Conservation (phyloP, 345 rosid species). For the Barbarea vulgaris region DNA sequence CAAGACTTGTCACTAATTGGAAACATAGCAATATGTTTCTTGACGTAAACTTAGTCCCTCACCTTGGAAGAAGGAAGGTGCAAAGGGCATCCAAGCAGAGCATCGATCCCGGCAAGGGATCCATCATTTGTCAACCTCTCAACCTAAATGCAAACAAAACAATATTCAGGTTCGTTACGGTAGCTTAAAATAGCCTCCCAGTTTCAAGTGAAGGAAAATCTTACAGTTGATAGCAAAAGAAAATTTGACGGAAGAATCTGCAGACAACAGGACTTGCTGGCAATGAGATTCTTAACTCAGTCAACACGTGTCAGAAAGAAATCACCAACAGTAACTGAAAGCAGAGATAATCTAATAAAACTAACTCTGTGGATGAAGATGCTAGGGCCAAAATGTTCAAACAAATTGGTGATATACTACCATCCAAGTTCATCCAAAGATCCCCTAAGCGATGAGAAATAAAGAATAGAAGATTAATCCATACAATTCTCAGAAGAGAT, state of each 20-base stretch:
- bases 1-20: constrained; percentile 5
- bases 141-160: constrained; percentile 47
- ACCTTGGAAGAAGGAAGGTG: constrained; percentile 83
- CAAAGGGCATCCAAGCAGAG: constrained; percentile 87
- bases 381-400: constrained; percentile 71
- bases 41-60: constrained; percentile 11
- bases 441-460: constrained; percentile 56
- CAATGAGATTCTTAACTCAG: constrained; percentile 36
- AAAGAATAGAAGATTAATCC: constrained; percentile 24
- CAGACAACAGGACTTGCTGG: constrained; percentile 60
- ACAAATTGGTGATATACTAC: constrained; percentile 81
- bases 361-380: constrained; percentile 64
- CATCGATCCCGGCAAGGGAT: constrained; percentile 87
- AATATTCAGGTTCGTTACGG: constrained; percentile 10
- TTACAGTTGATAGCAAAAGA: constrained; percentile 74
- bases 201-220: constrained; percentile 38
- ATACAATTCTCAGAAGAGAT: constrained; percentile 14
- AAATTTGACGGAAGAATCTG: constrained; percentile 81
- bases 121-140: constrained; percentile 77
- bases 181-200: constrained; percentile 22
- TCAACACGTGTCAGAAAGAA: constrained; percentile 11
- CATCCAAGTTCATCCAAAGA: constrained; percentile 94
- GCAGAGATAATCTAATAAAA: constrained; percentile 30
- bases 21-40: constrained; percentile 10
- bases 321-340: constrained; percentile 8